phyloP scores from a whole-genome alignment of 805 yeast genomes.

The Babjeviella inositovora region DNA sequence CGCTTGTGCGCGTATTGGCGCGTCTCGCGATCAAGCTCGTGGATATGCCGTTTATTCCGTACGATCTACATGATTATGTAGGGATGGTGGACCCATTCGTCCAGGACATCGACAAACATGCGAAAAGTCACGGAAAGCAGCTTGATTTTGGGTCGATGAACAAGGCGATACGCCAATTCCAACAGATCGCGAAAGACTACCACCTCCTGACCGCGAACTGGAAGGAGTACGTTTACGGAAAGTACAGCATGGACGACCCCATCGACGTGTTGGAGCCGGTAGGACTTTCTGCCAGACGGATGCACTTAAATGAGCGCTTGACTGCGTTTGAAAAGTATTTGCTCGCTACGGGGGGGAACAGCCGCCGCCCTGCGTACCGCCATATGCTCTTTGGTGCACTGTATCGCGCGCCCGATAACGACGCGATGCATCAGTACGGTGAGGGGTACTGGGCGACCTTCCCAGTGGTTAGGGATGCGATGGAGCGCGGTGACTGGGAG shows the following conservation, averaged over 20 bases:
- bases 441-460: slow-evolving; percentile 43
- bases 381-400: slow-evolving; percentile 63
- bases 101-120: slow-evolving; percentile 27
- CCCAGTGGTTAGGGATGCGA: slow-evolving; percentile 62
- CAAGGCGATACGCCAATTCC: slow-evolving; percentile 18
- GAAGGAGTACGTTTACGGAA: slow-evolving; percentile 22
- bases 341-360: slow-evolving; percentile 23
- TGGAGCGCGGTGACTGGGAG: slow-evolving; percentile 28
- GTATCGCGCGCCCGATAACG: slow-evolving; percentile 30
- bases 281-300: slow-evolving; percentile 50
- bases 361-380: slow-evolving; percentile 44
- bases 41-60: slow-evolving; percentile 69
- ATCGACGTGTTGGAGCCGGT: slow-evolving; percentile 60
- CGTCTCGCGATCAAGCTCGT: slow-evolving; percentile 38
- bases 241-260: slow-evolving; percentile 22
- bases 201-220: slow-evolving; percentile 47
- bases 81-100: slow-evolving; percentile 22
- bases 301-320: slow-evolving; percentile 69
- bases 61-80: slow-evolving; percentile 31
- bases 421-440: slow-evolving; percentile 7
- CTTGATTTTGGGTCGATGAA: slow-evolving; percentile 11
- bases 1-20: slow-evolving; percentile 39
- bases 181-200: slow-evolving; percentile 26
- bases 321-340: slow-evolving; percentile 36
- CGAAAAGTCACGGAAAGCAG: slow-evolving; percentile 5